Base-by-base conservation (phyloP, 1,139 yeast species). In the Zygoascus sp. region DNA sequence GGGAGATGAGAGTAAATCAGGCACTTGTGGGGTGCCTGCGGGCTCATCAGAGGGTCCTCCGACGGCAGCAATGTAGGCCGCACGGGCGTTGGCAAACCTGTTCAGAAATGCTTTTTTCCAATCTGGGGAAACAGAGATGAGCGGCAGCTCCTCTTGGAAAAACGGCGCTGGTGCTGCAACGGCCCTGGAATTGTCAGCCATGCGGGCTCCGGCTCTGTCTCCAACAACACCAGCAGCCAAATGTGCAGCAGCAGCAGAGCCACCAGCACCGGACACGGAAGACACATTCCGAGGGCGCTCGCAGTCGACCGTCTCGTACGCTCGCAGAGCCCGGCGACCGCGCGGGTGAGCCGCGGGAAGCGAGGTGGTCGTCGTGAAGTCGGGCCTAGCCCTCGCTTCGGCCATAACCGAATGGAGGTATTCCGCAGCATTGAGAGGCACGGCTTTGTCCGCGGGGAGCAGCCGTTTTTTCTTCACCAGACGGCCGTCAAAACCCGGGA, bases 41-140 rank as follows among this genome's bases (percentile, higher is more conserved):
- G n/a, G n/a, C n/a, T n/a, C n/a, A n/a, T n/a, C n/a, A n/a, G n/a
- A n/a, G n/a, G n/a, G n/a, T n/a, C n/a, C n/a, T n/a, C n/a, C n/a
- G n/a, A n/a, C 52, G 25, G 78, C 76, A 53, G 84, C 69, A 1
- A 85, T 61, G 16, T 73, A 72, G 32, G 68, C 61, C 15, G 83
- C 78, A 25, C 96, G 96, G 46, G 74, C 74, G 60, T 89, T 87
- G 53, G 86, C 73, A 32, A 86, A 61, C 10, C 70, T 73, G 32
- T n/a, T 9, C 17, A 30, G 13, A 25, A 38, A 38, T 1, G 22
- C 13, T 2, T 25, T 23, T 38, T 19, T 28, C 41, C 41, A 38
- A 6, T 15, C 13, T n/a, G 41, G 32, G 22, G 17, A 17, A 19
- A 38, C 16, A 17, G 21, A 30, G 2, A 30, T 30, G 8, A 15